Evolutionary conservation across 2,329 filamentous ascomycete species (phyloP), one percentile per base, ranked within the genome.

Genomic region (Proliferodiscus dingleyae): DNA sequence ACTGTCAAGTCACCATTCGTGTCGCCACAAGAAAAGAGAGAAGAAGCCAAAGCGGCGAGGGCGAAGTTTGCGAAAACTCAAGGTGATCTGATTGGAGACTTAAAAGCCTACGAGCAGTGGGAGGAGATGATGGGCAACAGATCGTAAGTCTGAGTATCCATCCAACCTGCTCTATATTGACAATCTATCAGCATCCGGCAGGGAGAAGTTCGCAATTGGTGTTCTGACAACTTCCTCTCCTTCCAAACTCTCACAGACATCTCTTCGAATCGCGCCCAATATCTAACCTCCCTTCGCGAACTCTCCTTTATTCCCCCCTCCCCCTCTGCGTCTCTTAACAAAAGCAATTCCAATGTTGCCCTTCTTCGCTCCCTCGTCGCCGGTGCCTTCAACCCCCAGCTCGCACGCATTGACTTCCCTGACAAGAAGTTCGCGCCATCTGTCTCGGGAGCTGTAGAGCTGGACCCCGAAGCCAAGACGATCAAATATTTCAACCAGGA

Each of bases 371-470:
- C 63, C 4, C 57, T 65, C 13, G 66, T 73, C 7, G 73, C 74
- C 2, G 73, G 68, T 11, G 66, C 73, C 3, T 74, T 77, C 65
- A 71, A 71, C 32, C 93, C 93, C 0, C 91, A 97, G 66, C 81
- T 96, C 53, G 89, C 89, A 11, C 81, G 90, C 43, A 95, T 98
- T 62, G 85, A 89, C 54, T 88, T 96, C 56, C 93, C 93, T 0
- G 89, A 95, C 68, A 95, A 95, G 71, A 97, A 96, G 66, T 98
- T 94, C 66, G 87, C 87, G 10, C 81, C 83, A 28, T 89, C 87
- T 2, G 80, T 94, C 52, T 87, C 88, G 1, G 93, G 93, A 6
- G 88, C 93, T 0, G 87, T 97, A 1, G 91, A 93, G 64, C 74
- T 96, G 5, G 93, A 98, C 62, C 91, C 91, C 0, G 91, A 97